Evolutionary conservation across 495 filamentous ascomycete species (phyloP).

Genomic region (Apiosordaria backusii): DNA sequence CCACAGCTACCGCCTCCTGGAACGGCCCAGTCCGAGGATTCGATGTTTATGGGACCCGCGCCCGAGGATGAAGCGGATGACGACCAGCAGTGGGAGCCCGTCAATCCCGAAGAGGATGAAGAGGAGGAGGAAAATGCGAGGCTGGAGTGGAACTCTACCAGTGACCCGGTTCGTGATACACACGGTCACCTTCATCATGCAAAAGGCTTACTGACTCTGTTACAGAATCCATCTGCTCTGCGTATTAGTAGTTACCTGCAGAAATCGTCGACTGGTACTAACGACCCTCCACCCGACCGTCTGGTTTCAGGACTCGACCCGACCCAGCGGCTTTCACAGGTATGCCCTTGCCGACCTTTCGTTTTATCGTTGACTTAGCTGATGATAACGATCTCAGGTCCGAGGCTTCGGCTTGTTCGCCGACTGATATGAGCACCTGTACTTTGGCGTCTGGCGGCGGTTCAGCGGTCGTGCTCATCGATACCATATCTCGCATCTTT

Average conservation of each 20-base stretch:
- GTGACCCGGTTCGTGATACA: constrained; percentile 39
- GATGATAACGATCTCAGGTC: constrained; percentile 39
- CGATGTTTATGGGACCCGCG: constrained; percentile 63
- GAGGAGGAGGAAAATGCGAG: constrained; percentile 57
- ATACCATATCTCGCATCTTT: constrained; percentile 6
- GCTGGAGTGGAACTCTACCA: constrained; percentile 78
- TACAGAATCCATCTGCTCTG: constrained; percentile 34
- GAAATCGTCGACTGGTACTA: constrained; percentile 29
- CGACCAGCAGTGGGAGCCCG: constrained; percentile 81
- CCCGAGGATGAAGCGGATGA: constrained; percentile 50
- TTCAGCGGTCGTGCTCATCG: background rate
- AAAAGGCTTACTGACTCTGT: constrained; percentile 25
- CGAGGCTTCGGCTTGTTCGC: constrained; percentile 52
- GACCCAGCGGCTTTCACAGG: constrained; percentile 63
- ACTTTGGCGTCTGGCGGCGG: background rate
- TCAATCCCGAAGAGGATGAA: constrained; percentile 66
- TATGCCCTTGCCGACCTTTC: constrained; percentile 25
- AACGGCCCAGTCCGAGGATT: constrained; percentile 57
- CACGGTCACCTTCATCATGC: background rate
- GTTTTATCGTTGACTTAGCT: background rate
- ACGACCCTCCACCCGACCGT: constrained; percentile 20
- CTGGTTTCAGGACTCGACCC: constrained; percentile 51
- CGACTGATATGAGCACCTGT: constrained; percentile 42
- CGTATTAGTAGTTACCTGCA: constrained; percentile 36
- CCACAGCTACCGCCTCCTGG: constrained; percentile 49